These are phyloP conservation scores for Claviceps pusilla DNA, from an alignment of 2,329 filamentous ascomycete genomes.

Conservation along the genomic window DNA sequence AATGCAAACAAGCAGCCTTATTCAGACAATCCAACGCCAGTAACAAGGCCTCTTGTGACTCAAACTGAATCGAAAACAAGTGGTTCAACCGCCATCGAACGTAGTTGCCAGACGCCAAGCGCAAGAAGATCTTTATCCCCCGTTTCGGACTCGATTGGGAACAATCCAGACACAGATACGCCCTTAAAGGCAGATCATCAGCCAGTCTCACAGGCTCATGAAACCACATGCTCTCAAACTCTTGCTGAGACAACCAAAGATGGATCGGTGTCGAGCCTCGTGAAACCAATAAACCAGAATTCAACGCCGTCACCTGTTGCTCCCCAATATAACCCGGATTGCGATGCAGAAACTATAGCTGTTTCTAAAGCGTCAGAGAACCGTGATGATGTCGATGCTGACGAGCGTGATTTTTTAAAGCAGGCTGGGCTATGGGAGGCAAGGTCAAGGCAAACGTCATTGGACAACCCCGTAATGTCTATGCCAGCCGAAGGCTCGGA, in stretches of 20 bases:
- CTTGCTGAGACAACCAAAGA: slow-evolving; percentile 14
- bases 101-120: slow-evolving; percentile 13
- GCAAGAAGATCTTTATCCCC: slow-evolving; percentile 11
- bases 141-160: slow-evolving; percentile 9
- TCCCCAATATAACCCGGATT: slow-evolving; percentile 8
- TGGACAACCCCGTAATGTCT: slow-evolving; percentile 21
- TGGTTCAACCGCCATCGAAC: slow-evolving; percentile 12
- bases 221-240: slow-evolving; percentile 8
- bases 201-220: slow-evolving; percentile 16
- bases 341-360: slow-evolving; percentile 10
- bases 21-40: slow-evolving; percentile 10
- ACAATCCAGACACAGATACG: slow-evolving; percentile 11
- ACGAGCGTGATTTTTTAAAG: slow-evolving; percentile 51
- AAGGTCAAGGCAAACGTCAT: slow-evolving; percentile 14
- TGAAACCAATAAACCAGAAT: slow-evolving; percentile 14
- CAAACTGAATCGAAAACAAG: slow-evolving; percentile 16
- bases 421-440: slow-evolving; percentile 49
- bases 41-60: slow-evolving; percentile 10
- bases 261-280: slow-evolving; percentile 18
- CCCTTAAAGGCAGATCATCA: slow-evolving; percentile 14
- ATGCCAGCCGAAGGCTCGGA: slow-evolving; percentile 19
- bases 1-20: neutral
- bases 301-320: slow-evolving; percentile 11
- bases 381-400: slow-evolving; percentile 43
- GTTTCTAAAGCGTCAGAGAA: slow-evolving; percentile 9